Conservation (phyloP, 2,329 filamentous ascomycete species). For the Cladosporium colombiae region DNA sequence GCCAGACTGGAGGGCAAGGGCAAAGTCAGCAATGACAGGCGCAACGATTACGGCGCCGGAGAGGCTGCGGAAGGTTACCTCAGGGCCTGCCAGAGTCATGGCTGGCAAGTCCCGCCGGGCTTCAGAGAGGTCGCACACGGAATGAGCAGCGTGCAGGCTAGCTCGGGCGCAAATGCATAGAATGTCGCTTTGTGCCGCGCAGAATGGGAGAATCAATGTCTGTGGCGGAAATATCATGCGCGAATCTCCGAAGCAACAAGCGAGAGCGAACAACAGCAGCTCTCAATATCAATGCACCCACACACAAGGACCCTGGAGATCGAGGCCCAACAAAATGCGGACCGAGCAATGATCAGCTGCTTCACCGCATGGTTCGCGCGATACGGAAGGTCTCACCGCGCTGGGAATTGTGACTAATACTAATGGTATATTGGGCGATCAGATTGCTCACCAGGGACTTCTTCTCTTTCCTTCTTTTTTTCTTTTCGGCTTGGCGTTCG, state of each 20-base stretch:
- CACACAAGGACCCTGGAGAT: background rate
- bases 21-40: background rate
- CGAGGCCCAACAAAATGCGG: background rate
- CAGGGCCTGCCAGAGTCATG: conserved; percentile 67
- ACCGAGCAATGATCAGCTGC: background rate
- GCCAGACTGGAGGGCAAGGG: conserved; percentile 61
- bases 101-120: conserved; percentile 70
- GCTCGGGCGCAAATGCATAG: background rate
- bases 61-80: conserved; percentile 76
- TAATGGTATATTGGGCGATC: too few species aligned
- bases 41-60: conserved; percentile 57
- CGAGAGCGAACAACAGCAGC: background rate
- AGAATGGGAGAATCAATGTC: background rate
- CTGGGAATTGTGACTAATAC: too few species aligned
- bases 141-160: background rate
- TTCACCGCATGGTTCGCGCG: background rate
- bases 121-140: conserved; percentile 53
- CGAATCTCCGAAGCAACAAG: background rate
- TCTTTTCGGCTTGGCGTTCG: background rate
- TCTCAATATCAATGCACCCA: background rate
- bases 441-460: background rate
- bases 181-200: background rate
- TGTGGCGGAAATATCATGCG: background rate
- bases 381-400: background rate
- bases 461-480: background rate